Evolutionary conservation across 139 green algal genomes (phyloP).

Genomic region (Asterochloris sp.): DNA sequence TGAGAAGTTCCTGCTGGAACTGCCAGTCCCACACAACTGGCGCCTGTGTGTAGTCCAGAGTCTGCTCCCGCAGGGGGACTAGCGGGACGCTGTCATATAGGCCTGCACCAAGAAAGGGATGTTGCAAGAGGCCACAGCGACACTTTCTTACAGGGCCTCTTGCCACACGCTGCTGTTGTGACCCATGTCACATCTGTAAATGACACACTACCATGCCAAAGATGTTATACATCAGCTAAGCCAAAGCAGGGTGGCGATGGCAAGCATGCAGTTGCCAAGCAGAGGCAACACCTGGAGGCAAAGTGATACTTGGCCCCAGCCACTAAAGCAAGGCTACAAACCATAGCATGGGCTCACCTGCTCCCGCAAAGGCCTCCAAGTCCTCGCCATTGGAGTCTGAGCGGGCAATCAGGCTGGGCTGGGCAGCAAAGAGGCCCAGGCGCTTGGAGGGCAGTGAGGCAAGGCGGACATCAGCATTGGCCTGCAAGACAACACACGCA

Average conservation of each 20-base stretch:
- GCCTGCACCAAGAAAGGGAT: conserved; percentile 16
- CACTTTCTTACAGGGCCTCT: not conserved
- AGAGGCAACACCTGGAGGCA: not conserved
- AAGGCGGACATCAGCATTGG: conserved; percentile 14
- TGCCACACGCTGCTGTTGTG: not conserved
- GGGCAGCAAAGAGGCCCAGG: conserved; percentile 37
- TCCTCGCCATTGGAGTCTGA: conserved; percentile 95
- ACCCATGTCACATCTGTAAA: not conserved
- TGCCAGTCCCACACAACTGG: conserved; percentile 62
- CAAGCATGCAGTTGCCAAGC: not conserved
- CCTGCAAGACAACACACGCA: not conserved
- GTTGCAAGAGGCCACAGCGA: not conserved
- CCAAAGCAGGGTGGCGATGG: too few relatives aligned
- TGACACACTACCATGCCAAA: not conserved
- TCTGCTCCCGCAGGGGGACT: conserved; percentile 33
- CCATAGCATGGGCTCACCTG: conserved; percentile 26
- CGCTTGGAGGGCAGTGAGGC: conserved; percentile 70
- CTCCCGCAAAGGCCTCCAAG: conserved; percentile 80
- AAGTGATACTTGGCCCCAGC: not conserved
- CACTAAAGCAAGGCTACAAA: not conserved
- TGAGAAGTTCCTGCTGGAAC: conserved; percentile 44
- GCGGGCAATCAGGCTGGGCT: conserved; percentile 64
- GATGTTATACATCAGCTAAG: not conserved
- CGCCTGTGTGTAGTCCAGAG: conserved; percentile 58
- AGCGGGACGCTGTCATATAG: conserved; percentile 79